These are phyloP conservation scores for Medicago lupulina DNA, from an alignment of 306 rosid species.

Conservation along the genomic window DNA sequence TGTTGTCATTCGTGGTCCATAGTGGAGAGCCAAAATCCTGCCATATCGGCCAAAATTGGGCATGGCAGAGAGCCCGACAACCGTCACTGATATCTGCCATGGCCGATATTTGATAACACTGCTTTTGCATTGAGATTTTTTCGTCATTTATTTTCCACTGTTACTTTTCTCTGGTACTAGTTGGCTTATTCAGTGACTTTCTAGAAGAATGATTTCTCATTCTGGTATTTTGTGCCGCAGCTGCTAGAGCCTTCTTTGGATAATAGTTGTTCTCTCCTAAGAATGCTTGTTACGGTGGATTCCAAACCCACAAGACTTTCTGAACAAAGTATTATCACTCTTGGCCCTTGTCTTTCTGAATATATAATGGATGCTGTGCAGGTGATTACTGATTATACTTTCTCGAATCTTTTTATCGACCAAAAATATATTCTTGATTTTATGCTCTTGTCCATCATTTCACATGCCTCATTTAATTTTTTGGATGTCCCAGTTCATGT, in stretches of 20 bases:
- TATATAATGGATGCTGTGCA: slow-evolving; percentile 65
- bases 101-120: too few relatives aligned
- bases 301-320: slow-evolving; percentile 64
- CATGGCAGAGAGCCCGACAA: not conserved
- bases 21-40: too few relatives aligned
- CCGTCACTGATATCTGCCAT: too few relatives aligned
- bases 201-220: slow-evolving; percentile 35
- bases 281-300: slow-evolving; percentile 63
- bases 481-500: not conserved
- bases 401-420: slow-evolving; percentile 9
- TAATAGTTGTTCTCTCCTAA: slow-evolving; percentile 72
- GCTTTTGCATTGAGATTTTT: not conserved
- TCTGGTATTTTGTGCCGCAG: slow-evolving; percentile 47
- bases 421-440: slow-evolving; percentile 13
- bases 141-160: slow-evolving; percentile 5
- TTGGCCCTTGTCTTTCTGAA: slow-evolving; percentile 58
- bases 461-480: slow-evolving; percentile 12
- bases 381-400: slow-evolving; percentile 62
- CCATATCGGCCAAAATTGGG: too few relatives aligned
- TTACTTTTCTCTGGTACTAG: slow-evolving; percentile 15
- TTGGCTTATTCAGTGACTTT: slow-evolving; percentile 17
- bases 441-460: slow-evolving; percentile 13
- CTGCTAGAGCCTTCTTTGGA: slow-evolving; percentile 61
- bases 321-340: slow-evolving; percentile 53
- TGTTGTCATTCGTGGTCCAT: too few relatives aligned